phyloP scores from a whole-genome alignment of 495 filamentous ascomycete species.

The Tuber magnatum region DNA sequence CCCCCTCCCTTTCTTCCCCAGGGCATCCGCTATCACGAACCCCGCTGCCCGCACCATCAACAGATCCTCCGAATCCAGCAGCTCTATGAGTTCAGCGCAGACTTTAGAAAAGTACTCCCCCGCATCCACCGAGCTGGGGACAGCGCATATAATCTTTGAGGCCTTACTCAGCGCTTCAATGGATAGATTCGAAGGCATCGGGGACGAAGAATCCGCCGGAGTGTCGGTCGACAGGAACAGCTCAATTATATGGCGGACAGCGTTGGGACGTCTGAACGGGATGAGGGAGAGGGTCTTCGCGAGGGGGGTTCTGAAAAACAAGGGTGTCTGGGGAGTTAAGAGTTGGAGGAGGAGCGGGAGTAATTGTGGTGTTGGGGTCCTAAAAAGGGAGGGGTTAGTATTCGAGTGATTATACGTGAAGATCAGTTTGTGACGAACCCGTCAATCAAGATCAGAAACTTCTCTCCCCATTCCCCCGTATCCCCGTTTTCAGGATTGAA shows the following conservation, averaged over 20 bases:
- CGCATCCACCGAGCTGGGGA: conserved; percentile 48
- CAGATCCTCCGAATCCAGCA: conserved; percentile 50
- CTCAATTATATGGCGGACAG: conserved; percentile 35
- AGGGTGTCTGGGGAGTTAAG: conserved; percentile 30
- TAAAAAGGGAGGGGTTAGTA: conserved; percentile 6
- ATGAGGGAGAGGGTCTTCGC: conserved; percentile 32
- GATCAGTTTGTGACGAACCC: conserved; percentile 41
- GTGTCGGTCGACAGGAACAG: conserved; percentile 36
- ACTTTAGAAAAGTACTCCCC: conserved; percentile 48
- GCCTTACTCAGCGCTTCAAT: conserved; percentile 55
- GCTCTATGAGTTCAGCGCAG: conserved; percentile 50
- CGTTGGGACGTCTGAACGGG: conserved; percentile 32
- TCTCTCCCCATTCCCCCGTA: conserved; percentile 34
- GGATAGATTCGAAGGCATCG: conserved; percentile 42
- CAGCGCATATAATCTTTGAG: conserved; percentile 51
- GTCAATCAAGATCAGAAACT: conserved; percentile 44
- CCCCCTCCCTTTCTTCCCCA: conserved; percentile 51
- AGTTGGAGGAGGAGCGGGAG: conserved; percentile 34
- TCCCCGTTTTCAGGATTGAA: conserved; percentile 34
- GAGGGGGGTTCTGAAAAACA: conserved; percentile 19
- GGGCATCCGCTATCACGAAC: conserved; percentile 54
- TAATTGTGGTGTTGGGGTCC: conserved; percentile 32
- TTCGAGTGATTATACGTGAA: conserved; percentile 30
- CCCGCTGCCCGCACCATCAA: conserved; percentile 52
- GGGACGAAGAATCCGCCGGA: conserved; percentile 7